phyloP scores from a whole-genome alignment of 257 asterid species.

The Fraxinus quadrangulata region DNA sequence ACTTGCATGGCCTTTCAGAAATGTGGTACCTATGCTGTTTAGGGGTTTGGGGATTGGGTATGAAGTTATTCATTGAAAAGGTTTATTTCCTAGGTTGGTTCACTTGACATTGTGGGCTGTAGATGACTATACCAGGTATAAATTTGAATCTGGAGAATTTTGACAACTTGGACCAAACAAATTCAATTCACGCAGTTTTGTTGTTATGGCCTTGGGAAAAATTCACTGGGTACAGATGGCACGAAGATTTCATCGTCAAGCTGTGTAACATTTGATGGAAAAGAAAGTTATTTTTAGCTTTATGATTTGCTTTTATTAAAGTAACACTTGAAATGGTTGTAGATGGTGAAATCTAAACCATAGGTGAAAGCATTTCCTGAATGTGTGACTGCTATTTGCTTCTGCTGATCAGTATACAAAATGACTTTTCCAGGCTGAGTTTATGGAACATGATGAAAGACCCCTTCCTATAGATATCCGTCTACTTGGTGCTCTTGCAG shows the following conservation, averaged over 20 bases:
- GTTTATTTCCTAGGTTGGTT: conserved; percentile 1
- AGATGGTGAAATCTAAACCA: conserved; percentile 1
- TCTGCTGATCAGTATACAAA: conserved; percentile 27
- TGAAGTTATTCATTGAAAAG: conserved; percentile 20
- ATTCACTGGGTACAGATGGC: conserved; percentile 3
- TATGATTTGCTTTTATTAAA: conserved; percentile 9
- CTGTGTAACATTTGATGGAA: background rate
- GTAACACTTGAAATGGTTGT: conserved; percentile 19
- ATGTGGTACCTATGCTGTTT: conserved; percentile 12
- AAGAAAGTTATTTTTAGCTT: background rate
- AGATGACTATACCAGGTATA: background rate
- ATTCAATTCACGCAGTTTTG: background rate
- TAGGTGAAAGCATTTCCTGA: conserved; percentile 22
- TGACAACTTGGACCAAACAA: conserved; percentile 5
- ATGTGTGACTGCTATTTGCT: conserved; percentile 20
- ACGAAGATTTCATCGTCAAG: background rate
- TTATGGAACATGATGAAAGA: conserved; percentile 97
- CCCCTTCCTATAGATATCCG: conserved; percentile 98
- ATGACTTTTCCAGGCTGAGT: conserved; percentile 81
- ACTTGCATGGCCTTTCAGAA: conserved; percentile 9
- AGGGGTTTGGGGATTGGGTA: background rate
- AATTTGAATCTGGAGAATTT: background rate
- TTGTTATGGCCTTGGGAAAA: conserved; percentile 11
- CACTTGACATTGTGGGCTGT: conserved; percentile 8
- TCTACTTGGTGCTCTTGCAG: conserved; percentile 98